Evolutionary conservation across 2,329 filamentous ascomycete species (phyloP).

Genomic region (Cladosporium sp.): DNA sequence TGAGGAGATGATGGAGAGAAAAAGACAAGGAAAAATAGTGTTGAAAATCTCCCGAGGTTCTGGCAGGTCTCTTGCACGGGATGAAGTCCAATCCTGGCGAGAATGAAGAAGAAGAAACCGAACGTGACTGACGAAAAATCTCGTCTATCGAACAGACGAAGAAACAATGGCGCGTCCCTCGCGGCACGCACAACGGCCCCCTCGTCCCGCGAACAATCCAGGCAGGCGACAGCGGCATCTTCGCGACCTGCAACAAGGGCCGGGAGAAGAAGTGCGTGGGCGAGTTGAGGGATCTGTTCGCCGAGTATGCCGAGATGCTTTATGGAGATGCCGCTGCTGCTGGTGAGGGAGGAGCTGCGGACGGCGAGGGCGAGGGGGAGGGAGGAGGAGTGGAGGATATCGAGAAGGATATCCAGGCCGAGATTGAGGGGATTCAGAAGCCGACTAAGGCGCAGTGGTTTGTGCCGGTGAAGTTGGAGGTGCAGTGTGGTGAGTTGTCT

Average conservation of each 20-base stretch:
- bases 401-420: slow-evolving; percentile 66
- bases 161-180: slow-evolving; percentile 42
- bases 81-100: no score
- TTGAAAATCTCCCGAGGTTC: no score
- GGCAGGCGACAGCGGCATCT: slow-evolving; percentile 68
- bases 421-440: slow-evolving; percentile 61
- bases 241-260: slow-evolving; percentile 70
- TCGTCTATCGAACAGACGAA: slow-evolving; percentile 40
- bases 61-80: no score
- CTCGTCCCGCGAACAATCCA: slow-evolving; percentile 45
- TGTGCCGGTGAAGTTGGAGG: slow-evolving; percentile 50
- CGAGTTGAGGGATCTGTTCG: slow-evolving; percentile 63
- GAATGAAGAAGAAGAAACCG: no score
- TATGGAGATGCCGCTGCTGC: no score
- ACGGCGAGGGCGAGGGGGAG: slow-evolving; percentile 44
- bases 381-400: slow-evolving; percentile 52
- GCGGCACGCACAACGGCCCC: slow-evolving; percentile 18
- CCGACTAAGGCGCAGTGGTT: slow-evolving; percentile 48
- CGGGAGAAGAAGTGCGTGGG: slow-evolving; percentile 66
- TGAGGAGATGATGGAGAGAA: no score
- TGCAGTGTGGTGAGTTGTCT: slow-evolving; percentile 48
- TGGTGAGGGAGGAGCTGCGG: no score
- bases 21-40: no score
- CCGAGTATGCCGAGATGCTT: slow-evolving; percentile 61
- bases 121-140: no score